A percentile compares a stretch with the other conserved stretches of the same genome.
Conservation (phyloP, 2,329 filamentous ascomycete genomes). For the Aotearoamyces nothofagi region DNA sequence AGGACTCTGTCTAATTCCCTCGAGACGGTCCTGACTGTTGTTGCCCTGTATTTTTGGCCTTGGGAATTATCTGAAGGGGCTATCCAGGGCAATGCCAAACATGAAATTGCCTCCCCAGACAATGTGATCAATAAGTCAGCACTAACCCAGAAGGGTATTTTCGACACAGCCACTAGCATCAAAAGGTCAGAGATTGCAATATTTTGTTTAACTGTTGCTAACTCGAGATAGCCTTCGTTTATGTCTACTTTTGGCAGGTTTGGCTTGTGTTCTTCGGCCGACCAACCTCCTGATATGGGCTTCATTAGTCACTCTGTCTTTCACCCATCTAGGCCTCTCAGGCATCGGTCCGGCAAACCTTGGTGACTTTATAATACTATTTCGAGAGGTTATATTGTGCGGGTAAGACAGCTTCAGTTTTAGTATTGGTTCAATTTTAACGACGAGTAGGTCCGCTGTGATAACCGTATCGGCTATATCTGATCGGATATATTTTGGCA, state of each 20-base stretch:
- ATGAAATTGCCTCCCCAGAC: no score
- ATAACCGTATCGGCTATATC: conserved; percentile 48
- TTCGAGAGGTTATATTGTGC: conserved; percentile 50
- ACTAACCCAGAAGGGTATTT: no score
- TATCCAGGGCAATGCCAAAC: no score
- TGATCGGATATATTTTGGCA: conserved; percentile 67
- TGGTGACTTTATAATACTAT: conserved; percentile 31
- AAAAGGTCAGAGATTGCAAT: no score
- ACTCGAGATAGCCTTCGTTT: conserved; percentile 31
- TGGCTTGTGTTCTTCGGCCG: conserved; percentile 74
- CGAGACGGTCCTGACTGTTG: conserved; percentile 74
- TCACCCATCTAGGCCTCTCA: conserved; percentile 15
- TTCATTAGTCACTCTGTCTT: conserved; percentile 40
- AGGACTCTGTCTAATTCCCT: conserved; percentile 89
- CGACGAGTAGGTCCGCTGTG: conserved; percentile 30
- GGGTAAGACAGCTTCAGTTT: conserved; percentile 23
- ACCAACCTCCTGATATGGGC: conserved; percentile 84
- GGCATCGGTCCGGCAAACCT: conserved; percentile 23
- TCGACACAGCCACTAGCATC: no score
- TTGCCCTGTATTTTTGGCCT: conserved; percentile 72
- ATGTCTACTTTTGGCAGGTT: conserved; percentile 60
- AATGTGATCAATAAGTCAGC: no score
- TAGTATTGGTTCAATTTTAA: conserved; percentile 1
- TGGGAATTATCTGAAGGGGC: conserved; percentile 52
- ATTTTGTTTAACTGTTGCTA: conserved; percentile 10